Percentiles rank a stretch among this genome's conserved stretches.
Evolutionary conservation across 2,329 filamentous ascomycete species (phyloP).

Genomic region (Gremmenia infestans): DNA sequence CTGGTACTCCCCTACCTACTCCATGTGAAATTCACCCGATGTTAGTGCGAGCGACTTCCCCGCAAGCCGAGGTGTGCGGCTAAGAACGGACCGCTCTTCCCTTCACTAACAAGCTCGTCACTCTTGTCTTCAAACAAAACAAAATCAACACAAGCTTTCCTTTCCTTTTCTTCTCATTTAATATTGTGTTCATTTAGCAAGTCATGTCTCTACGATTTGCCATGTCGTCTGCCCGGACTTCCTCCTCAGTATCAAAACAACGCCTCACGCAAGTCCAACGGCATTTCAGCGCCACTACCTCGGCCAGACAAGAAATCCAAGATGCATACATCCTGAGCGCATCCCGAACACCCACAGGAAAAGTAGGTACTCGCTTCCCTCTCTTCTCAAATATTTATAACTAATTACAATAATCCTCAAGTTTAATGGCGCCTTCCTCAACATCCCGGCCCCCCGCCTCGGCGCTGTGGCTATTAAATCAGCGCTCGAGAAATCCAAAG

Average conservation of each 20-base stretch:
- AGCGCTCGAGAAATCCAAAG: constrained; percentile 77
- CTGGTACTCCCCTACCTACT: no score
- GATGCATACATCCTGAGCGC: constrained; percentile 94
- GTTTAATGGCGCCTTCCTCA: constrained; percentile 92
- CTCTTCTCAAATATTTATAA: neutral
- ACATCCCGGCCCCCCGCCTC: constrained; percentile 78
- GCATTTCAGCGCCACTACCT: constrained; percentile 47
- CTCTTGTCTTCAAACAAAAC: neutral
- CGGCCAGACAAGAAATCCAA: constrained; percentile 61
- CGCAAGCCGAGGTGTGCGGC: no score
- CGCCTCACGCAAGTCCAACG: constrained; percentile 43
- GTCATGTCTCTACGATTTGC: constrained; percentile 30
- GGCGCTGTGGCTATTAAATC: constrained; percentile 89
- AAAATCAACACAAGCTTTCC: neutral
- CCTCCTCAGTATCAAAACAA: constrained; percentile 27
- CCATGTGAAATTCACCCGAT: no score
- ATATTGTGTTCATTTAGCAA: constrained; percentile 5
- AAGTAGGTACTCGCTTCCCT: constrained; percentile 49
- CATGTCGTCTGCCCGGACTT: constrained; percentile 21
- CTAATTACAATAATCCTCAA: constrained; percentile 33
- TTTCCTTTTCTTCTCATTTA: neutral
- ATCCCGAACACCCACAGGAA: constrained; percentile 81
- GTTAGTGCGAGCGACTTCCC: no score
- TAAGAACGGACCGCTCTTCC: no score
- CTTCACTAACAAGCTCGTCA: no score